Conservation (phyloP, 768 basidiomycete species). For the Tylopilus intermedius region DNA sequence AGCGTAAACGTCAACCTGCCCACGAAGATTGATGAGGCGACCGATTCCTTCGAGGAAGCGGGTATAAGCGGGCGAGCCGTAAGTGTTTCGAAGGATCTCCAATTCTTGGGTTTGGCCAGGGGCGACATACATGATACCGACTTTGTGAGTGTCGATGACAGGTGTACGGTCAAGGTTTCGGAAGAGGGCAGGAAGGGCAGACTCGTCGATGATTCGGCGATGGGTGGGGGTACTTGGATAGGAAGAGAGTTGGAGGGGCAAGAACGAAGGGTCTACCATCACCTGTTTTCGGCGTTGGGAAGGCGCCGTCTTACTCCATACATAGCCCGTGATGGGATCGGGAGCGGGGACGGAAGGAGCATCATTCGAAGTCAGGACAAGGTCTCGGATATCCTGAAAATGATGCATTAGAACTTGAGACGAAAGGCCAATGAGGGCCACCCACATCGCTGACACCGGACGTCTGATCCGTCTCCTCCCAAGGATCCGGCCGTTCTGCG, state of each 20-base stretch:
- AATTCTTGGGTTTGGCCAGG: conserved; percentile 81
- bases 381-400: conserved; percentile 21
- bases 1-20: conserved; percentile 87
- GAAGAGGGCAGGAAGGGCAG: conserved; percentile 54
- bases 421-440: not conserved
- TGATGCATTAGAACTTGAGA: conserved; percentile 6
- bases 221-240: conserved; percentile 45
- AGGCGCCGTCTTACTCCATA: conserved; percentile 83
- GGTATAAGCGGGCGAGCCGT: conserved; percentile 93
- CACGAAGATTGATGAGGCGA: conserved; percentile 78
- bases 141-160: conserved; percentile 95
- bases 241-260: conserved; percentile 82
- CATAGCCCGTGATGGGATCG: conserved; percentile 76
- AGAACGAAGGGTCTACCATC: conserved; percentile 75
- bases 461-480: conserved; percentile 15
- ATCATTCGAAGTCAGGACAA: conserved; percentile 6
- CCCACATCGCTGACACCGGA: conserved; percentile 9
- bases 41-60: conserved; percentile 90
- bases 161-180: conserved; percentile 75
- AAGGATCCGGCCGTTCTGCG: conserved; percentile 26
- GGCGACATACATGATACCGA: conserved; percentile 93
- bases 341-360: conserved; percentile 39
- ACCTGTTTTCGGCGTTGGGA: conserved; percentile 88
- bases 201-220: conserved; percentile 48
- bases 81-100: conserved; percentile 83